Evolutionary conservation across 305 asterid genomes (phyloP).

Genomic region (Solanum chacoense): DNA sequence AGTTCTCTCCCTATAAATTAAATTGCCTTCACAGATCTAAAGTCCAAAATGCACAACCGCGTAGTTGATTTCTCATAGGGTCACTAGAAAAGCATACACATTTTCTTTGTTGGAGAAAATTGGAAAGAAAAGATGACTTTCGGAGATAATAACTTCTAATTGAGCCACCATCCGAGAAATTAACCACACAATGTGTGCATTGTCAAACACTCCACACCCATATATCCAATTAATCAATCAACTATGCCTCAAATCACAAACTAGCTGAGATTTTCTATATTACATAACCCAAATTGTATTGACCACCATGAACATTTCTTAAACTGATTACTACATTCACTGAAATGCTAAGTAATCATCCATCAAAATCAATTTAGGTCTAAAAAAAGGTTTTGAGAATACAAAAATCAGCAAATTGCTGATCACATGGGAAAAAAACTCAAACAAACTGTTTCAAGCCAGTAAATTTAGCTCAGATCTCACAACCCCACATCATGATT

Average conservation of each 20-base stretch:
- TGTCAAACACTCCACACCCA: background rate
- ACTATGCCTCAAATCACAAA: background rate
- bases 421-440: background rate
- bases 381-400: background rate
- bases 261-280: background rate
- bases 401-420: background rate
- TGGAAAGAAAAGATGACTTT: background rate
- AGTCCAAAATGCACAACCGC: background rate
- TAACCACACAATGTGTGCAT: background rate
- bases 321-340: background rate
- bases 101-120: background rate
- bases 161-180: background rate
- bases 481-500: background rate
- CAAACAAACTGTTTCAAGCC: background rate
- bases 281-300: background rate
- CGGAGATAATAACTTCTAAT: background rate
- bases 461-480: background rate
- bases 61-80: background rate
- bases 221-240: background rate
- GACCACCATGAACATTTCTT: background rate
- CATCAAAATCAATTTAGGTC: background rate
- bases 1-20: background rate
- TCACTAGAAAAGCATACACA: background rate
- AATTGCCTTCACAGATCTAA: constrained; percentile 1
- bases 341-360: background rate